These are phyloP conservation scores for Isatis lusitanica DNA, from an alignment of 441 rosid genomes.

Conservation along the genomic window DNA sequence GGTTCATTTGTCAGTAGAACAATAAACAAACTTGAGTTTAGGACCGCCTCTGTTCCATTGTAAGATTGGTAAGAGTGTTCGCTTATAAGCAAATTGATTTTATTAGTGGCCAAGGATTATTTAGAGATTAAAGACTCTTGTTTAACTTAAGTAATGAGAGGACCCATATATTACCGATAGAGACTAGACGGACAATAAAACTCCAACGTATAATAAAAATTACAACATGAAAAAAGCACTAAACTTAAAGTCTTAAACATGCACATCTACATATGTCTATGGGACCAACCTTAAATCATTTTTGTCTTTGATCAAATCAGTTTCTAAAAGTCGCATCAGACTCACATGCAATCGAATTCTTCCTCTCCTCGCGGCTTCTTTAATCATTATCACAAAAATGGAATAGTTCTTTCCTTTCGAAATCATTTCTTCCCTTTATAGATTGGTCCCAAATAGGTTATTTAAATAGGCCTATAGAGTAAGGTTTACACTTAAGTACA, in stretches of 20 bases:
- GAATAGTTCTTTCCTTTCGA: slow-evolving; percentile 14
- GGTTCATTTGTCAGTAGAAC: not conserved
- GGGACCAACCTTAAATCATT: slow-evolving; percentile 32
- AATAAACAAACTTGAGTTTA: too few relatives aligned
- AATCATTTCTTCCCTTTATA: slow-evolving; percentile 18
- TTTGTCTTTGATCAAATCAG: slow-evolving; percentile 34
- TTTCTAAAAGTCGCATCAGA: slow-evolving; percentile 35
- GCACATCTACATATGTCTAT: slow-evolving; percentile 3
- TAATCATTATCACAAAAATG: slow-evolving; percentile 33
- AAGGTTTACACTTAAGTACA: not conserved
- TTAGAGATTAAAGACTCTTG: not conserved
- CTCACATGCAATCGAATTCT: slow-evolving; percentile 36
- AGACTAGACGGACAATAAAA: not conserved
- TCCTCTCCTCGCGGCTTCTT: slow-evolving; percentile 31
- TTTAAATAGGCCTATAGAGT: not conserved
- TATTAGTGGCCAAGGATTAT: not conserved
- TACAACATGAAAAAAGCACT: not conserved
- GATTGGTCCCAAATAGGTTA: slow-evolving; percentile 32
- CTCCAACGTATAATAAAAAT: not conserved
- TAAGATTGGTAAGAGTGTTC: too few relatives aligned
- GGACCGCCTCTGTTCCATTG: too few relatives aligned
- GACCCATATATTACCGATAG: not conserved
- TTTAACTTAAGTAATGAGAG: not conserved
- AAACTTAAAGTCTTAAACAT: slow-evolving; percentile 6
- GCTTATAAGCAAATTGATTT: not conserved